Base-by-base conservation (phyloP, 441 rosid species). In the Croton setiger region DNA sequence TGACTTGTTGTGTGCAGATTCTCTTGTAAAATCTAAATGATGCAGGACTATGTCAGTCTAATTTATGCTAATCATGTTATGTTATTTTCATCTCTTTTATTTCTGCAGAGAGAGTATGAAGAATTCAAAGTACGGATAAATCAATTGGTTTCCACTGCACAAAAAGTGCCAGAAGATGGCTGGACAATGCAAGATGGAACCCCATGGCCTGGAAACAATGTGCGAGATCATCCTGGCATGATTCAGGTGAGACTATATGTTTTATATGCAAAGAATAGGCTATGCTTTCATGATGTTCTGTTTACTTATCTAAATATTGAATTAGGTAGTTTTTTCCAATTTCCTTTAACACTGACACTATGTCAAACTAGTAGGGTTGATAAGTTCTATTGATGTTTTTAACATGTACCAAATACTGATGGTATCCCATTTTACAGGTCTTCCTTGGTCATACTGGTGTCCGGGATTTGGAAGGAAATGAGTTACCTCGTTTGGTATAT, bases 141-240 rank as follows among this genome's bases (percentile, higher is more conserved):
- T 72, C 87, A 89, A 51, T 81, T 95, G 71, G 98, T 92, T 72
- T 78, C 96, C 27, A 89, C 77, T 67, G 98, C 99, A 52, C 92
- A 84, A 72, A 95, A 95, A 86, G 97, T 89, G 63, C 99, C 99
- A 4, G 99, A 95, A 72, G 99, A 95, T 52, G 99, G 99, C 71
- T 95, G 99, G 99, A 92, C 97, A 11, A 92, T 95, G 99, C 99
- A 95, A 83, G 98, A 95, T 66, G 99, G 98, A 49, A 92, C 99
- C 61, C 96, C 95, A 45, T 95, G 98, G 97, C 99, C 99, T 2
- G 99, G 99, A 69, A 95, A 95, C 77, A 89, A 83, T 75, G 88
- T 86, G 31, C 79, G 96, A 61, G 98, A 92, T 72, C 96, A 94
- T 77, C 97, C 92, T 45, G 97, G 96, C 72, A 92, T 88, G 97